Conservation (phyloP, 2,329 filamentous ascomycete genomes). For the Neurospora sp. region DNA sequence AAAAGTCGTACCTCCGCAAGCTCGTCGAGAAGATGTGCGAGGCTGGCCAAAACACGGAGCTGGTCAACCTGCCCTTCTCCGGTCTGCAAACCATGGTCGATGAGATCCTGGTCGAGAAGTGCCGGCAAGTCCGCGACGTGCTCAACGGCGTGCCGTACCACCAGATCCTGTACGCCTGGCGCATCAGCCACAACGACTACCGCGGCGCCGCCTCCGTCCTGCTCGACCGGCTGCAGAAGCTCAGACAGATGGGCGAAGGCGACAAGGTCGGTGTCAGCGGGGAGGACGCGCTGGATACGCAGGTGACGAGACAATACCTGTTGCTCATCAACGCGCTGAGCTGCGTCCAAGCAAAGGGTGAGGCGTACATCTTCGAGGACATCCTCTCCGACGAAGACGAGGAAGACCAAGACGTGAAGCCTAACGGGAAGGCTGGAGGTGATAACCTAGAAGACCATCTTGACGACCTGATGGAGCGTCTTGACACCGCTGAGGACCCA, state of each 20-base stretch:
- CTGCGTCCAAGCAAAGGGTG: slow-evolving; percentile 67
- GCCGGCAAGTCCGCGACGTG: slow-evolving; percentile 58
- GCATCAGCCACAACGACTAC: slow-evolving; percentile 75
- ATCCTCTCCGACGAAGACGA: slow-evolving; percentile 22
- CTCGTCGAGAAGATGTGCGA: slow-evolving; percentile 63
- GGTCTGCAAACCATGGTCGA: slow-evolving; percentile 72
- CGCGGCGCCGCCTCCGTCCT: slow-evolving; percentile 62
- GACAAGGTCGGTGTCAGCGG: slow-evolving; percentile 36
- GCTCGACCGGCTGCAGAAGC: slow-evolving; percentile 52
- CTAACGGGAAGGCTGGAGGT: slow-evolving; percentile 5
- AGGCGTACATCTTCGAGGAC: slow-evolving; percentile 67
- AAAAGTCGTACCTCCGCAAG: slow-evolving; percentile 59
- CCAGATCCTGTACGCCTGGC: slow-evolving; percentile 84
- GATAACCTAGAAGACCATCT: slow-evolving; percentile 14
- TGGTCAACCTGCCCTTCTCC: slow-evolving; percentile 70
- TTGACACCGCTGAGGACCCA: slow-evolving; percentile 7
- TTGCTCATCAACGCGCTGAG: slow-evolving; percentile 86
- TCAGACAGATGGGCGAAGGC: slow-evolving; percentile 48
- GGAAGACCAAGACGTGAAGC: slow-evolving; percentile 3
- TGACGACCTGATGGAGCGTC: slow-evolving; percentile 12
- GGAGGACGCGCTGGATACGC: slow-evolving; percentile 50
- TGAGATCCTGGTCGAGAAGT: slow-evolving; percentile 61
- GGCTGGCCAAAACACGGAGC: slow-evolving; percentile 51
- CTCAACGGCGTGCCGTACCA: slow-evolving; percentile 61
- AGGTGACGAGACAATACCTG: slow-evolving; percentile 68